Percentiles rank a stretch among this genome's conserved stretches.
phyloP scores from a whole-genome alignment of 345 rosid genomes.

The Gossypium turneri region DNA sequence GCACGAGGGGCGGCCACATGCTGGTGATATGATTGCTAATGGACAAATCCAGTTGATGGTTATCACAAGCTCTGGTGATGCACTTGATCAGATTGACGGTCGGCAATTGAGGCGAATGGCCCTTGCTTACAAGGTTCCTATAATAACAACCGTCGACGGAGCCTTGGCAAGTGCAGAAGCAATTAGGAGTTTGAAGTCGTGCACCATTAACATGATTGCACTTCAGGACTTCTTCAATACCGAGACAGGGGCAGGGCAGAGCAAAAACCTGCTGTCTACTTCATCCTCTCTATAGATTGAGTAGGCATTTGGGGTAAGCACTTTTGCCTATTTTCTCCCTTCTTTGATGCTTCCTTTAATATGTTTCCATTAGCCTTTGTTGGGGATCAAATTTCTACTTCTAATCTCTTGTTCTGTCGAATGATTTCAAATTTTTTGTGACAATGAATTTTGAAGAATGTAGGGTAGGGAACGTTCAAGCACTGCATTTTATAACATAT shows the following conservation, averaged over 20 bases:
- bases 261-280: slow-evolving; percentile 40
- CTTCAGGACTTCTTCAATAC: slow-evolving; percentile 82
- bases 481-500: not conserved
- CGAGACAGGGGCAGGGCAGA: slow-evolving; percentile 23
- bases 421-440: not conserved
- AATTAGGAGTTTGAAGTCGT: slow-evolving; percentile 68
- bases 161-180: slow-evolving; percentile 89
- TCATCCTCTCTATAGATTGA: slow-evolving; percentile 32
- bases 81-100: slow-evolving; percentile 86
- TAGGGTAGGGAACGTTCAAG: not conserved
- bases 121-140: slow-evolving; percentile 87
- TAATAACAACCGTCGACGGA: slow-evolving; percentile 87
- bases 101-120: slow-evolving; percentile 85
- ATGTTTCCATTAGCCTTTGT: not conserved
- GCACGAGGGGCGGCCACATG: slow-evolving; percentile 96
- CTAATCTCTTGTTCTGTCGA: not conserved
- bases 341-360: not conserved
- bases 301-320: not conserved
- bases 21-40: slow-evolving; percentile 92
- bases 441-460: not conserved
- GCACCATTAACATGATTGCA: slow-evolving; percentile 59
- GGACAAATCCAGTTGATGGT: slow-evolving; percentile 90
- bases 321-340: not conserved
- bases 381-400: not conserved
- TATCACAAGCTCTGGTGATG: slow-evolving; percentile 86